Percentiles rank a stretch among this genome's conserved stretches.
phyloP scores from a whole-genome alignment of 345 rosid species.

The Bruguiera gymnorhiza region DNA sequence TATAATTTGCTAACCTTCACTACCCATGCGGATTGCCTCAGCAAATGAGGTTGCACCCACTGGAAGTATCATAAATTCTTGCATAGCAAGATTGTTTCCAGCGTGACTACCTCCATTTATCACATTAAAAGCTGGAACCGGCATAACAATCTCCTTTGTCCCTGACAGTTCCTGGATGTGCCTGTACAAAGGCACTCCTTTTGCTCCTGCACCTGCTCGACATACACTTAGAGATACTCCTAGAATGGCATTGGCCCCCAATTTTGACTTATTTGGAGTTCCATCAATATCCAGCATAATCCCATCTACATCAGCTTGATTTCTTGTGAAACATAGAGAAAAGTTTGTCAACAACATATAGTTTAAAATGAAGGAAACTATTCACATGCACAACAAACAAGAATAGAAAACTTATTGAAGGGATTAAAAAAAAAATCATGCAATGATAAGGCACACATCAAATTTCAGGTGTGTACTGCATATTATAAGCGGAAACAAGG shows the following conservation, averaged over 20 bases:
- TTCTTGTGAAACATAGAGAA: slow-evolving; percentile 37
- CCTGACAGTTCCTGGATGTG: slow-evolving; percentile 89
- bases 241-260: slow-evolving; percentile 91
- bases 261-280: slow-evolving; percentile 76
- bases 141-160: slow-evolving; percentile 94
- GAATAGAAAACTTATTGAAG: background rate
- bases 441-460: background rate
- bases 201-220: slow-evolving; percentile 96
- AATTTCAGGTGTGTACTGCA: too few species aligned
- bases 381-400: slow-evolving; percentile 1
- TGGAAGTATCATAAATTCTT: slow-evolving; percentile 94
- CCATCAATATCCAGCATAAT: slow-evolving; percentile 88
- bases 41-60: slow-evolving; percentile 87
- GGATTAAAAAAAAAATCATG: background rate
- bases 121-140: slow-evolving; percentile 95
- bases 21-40: slow-evolving; percentile 89
- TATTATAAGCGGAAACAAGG: too few species aligned
- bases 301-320: slow-evolving; percentile 86
- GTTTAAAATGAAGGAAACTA: background rate
- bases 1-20: slow-evolving; percentile 65
- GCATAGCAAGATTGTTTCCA: slow-evolving; percentile 97
- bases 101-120: slow-evolving; percentile 98
- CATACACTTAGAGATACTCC: slow-evolving; percentile 95
- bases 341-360: slow-evolving; percentile 6
- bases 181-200: slow-evolving; percentile 80